These are phyloP conservation scores for Colletotrichum sp. DNA, from an alignment of 2,329 filamentous ascomycete genomes.

Conservation along the genomic window DNA sequence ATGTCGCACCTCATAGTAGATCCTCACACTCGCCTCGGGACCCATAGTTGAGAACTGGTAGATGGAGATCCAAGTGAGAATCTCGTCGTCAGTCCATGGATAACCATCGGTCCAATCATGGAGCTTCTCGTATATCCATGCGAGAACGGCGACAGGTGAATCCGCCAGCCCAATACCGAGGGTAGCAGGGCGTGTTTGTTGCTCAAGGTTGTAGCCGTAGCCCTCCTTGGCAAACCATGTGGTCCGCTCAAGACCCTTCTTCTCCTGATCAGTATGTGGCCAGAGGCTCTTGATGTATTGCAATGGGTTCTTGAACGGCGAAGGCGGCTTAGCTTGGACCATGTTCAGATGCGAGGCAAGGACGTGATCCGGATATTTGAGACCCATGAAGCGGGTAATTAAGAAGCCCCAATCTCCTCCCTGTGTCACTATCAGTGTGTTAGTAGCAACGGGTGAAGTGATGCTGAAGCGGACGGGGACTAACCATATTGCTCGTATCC, in stretches of 20 bases:
- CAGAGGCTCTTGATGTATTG: conserved; percentile 62
- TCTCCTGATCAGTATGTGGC: conserved; percentile 58
- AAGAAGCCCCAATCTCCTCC: conserved; percentile 76
- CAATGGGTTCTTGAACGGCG: conserved; percentile 55
- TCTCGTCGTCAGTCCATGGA: conserved; percentile 77
- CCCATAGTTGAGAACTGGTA: conserved; percentile 76
- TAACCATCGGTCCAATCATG: conserved; percentile 78
- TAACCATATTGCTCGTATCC: conserved; percentile 66
- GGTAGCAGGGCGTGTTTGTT: conserved; percentile 75
- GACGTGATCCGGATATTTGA: conserved; percentile 61
- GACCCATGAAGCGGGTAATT: conserved; percentile 67
- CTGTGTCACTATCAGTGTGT: conserved; percentile 49
- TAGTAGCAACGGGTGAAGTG: accelerated
- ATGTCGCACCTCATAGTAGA: conserved; percentile 74
- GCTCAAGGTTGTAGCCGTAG: conserved; percentile 62
- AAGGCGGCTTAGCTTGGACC: conserved; percentile 51
- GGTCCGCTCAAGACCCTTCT: conserved; percentile 54
- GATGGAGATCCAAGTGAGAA: conserved; percentile 76
- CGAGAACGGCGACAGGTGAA: conserved; percentile 71
- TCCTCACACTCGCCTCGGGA: conserved; percentile 68
- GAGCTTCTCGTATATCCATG: conserved; percentile 85
- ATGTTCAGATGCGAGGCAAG: conserved; percentile 68
- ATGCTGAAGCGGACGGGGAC: conserved; percentile 15
- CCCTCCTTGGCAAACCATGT: conserved; percentile 65
- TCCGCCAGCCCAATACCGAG: conserved; percentile 73